Evolutionary conservation across 495 filamentous ascomycete genomes (phyloP), one percentile per base, ranked within the genome.

Genomic region (Aspergillus haitiensis): DNA sequence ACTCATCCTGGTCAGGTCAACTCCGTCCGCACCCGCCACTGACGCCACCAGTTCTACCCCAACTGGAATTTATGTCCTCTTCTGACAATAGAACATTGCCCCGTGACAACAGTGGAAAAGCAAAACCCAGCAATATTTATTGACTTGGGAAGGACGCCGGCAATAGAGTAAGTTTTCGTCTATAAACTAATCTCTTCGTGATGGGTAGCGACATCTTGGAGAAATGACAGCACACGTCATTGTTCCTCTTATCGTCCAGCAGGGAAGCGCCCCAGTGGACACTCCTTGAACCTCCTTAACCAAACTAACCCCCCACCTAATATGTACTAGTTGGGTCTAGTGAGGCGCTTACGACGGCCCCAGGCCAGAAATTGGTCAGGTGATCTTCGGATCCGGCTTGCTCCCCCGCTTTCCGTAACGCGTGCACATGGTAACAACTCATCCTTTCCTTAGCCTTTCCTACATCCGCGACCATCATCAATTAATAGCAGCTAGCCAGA

Each of bases 31-130:
- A 58, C 60, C 64, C 64, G 64, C 67, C 64, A 66, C 64, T 65
- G 60, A 70, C 67, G 67, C 67, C 67, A 70, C 67, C 67, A 60
- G 62, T 60, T 56, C 52, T 48, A 21, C 32, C 51, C 62, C 62
- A 45, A 52, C 35, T 46, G 37, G 48, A 35, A 12, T 33, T 35
- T 12, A 45, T 18, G 4, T 37, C 48, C 8, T 58, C 45, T 34
- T 21, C 47, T 58, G 21, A 3, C 21, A 27, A 27, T 27, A 3
- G 21, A 27, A 3, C 1, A 27, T 3, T 27, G 21, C 21, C 21
- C 21, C 21, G 3, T 27, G 21, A 27, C 21, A 27, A 27, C 3
- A 27, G 3, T 27, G 21, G 21, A 27, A 27, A 27, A 27, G 21
- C 21, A 27, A 27, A 27, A 27, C 21, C 21, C 21, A 27, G 3